Conservation (phyloP, 192 early-diverging fungal genomes). For the Gamsiella multidivaricata region DNA sequence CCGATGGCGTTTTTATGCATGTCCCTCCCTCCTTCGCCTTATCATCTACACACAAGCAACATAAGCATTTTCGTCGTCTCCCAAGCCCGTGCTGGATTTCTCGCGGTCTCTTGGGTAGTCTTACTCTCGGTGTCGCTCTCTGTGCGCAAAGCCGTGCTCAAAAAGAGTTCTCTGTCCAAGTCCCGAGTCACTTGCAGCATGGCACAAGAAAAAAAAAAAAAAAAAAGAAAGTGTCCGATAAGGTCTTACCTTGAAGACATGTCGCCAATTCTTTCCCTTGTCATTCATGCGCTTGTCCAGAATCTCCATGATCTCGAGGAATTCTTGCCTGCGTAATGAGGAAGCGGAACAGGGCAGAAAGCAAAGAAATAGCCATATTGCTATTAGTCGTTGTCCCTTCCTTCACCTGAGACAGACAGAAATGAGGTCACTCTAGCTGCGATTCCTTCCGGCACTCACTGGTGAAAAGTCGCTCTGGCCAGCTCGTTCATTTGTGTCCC, state of each 20-base stretch:
- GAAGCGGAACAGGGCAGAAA: neutral
- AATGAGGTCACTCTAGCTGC: neutral
- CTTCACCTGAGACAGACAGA: neutral
- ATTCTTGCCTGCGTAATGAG: conserved; percentile 72
- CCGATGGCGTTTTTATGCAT: too few species aligned
- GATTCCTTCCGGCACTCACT: conserved; percentile 67
- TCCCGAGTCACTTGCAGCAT: conserved; percentile 41
- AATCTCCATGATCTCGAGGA: conserved; percentile 98
- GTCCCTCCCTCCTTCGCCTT: too few species aligned
- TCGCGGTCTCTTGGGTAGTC: conserved; percentile 5
- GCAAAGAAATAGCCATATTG: conserved; percentile 3
- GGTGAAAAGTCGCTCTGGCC: conserved; percentile 83
- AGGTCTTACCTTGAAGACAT: conserved; percentile 91
- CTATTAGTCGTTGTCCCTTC: neutral
- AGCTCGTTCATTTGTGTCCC: conserved; percentile 86
- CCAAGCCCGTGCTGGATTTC: too few species aligned
- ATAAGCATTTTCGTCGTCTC: neutral
- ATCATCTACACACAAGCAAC: too few species aligned
- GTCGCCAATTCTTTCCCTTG: conserved; percentile 97
- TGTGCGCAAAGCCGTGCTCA: conserved; percentile 16
- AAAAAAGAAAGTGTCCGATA: conserved; percentile 5
- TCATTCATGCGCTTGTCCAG: conserved; percentile 98
- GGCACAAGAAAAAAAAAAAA: neutral
- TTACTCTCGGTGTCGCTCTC: neutral
- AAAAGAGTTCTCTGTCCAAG: conserved; percentile 6